Percentiles rank a stretch among this genome's conserved stretches.
phyloP scores from a whole-genome alignment of 371 early-diverging fungal genomes.

The Haplosporangium sp. region DNA sequence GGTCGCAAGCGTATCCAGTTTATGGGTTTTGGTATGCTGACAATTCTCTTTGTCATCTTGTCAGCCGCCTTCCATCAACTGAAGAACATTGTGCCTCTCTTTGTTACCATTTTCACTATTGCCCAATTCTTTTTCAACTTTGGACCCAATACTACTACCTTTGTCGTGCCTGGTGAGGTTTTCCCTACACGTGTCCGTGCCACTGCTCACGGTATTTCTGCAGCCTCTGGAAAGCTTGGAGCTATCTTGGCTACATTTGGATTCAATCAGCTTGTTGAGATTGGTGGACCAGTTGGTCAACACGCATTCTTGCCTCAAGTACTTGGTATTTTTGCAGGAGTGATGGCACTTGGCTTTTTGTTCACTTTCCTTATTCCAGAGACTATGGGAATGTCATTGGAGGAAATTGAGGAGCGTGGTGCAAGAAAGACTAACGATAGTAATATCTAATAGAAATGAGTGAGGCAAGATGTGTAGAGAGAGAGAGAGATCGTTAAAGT shows the following conservation, averaged over 20 bases:
- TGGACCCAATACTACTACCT: conserved; percentile 81
- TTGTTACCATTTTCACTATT: conserved; percentile 74
- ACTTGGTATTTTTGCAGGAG: conserved; percentile 37
- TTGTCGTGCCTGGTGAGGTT: conserved; percentile 89
- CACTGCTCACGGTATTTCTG: conserved; percentile 76
- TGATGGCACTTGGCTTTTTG: conserved; percentile 35
- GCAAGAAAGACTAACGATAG: neutral
- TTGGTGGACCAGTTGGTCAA: conserved; percentile 60
- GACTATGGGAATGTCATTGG: conserved; percentile 64
- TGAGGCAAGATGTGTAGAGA: too few species aligned
- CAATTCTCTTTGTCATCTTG: conserved; percentile 75
- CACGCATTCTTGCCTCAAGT: conserved; percentile 74
- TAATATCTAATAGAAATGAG: too few species aligned
- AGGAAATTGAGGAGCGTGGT: conserved; percentile 43
- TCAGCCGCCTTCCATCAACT: conserved; percentile 60
- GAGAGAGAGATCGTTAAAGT: too few species aligned
- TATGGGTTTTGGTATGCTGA: conserved; percentile 76
- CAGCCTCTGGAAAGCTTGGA: conserved; percentile 76
- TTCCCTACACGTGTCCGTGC: conserved; percentile 83
- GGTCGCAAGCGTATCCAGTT: conserved; percentile 84
- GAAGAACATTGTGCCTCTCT: conserved; percentile 51
- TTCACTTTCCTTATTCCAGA: conserved; percentile 44
- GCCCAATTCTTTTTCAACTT: conserved; percentile 82
- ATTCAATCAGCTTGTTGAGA: conserved; percentile 62
- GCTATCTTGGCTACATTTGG: conserved; percentile 70